Conservation (phyloP, 352 stramenopile genomes). For the Phytophthora cryptogea region DNA sequence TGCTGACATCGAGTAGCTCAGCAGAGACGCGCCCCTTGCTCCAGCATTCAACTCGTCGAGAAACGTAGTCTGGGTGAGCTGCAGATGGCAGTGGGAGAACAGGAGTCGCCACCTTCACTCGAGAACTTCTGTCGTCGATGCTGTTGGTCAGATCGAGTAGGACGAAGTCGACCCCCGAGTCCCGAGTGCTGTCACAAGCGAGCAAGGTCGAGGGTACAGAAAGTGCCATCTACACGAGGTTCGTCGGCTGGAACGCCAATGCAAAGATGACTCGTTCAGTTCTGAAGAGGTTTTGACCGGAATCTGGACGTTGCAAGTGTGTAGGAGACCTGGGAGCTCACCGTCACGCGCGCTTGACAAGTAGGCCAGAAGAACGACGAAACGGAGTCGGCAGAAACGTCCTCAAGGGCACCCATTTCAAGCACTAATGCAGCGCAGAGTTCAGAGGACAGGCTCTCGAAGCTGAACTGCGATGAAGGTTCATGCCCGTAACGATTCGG, state of each 20-base stretch:
- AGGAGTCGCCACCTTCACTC: slow-evolving; percentile 13
- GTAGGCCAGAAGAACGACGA: background rate
- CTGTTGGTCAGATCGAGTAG: slow-evolving; percentile 25
- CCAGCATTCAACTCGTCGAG: slow-evolving; percentile 28
- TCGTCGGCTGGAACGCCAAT: background rate
- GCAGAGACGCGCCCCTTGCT: slow-evolving; percentile 15
- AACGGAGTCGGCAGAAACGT: background rate
- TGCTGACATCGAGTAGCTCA: slow-evolving; percentile 31
- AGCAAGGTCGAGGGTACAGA: background rate
- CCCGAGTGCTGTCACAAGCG: background rate
- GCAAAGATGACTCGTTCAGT: background rate
- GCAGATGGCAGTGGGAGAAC: slow-evolving; percentile 22
- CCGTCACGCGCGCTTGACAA: background rate
- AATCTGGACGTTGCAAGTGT: slow-evolving; percentile 1
- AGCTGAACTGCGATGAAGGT: slow-evolving; percentile 2
- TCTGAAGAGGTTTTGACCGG: background rate
- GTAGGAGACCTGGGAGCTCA: background rate
- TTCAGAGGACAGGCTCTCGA: background rate
- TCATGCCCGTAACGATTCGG: background rate
- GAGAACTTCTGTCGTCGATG: slow-evolving; percentile 8
- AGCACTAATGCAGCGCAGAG: background rate
- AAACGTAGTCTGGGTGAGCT: slow-evolving; percentile 26
- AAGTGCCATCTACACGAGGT: slow-evolving; percentile 6
- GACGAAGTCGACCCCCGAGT: slow-evolving; percentile 23
- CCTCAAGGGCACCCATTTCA: too few species aligned